These are phyloP conservation scores for Ambrosiella cleistominuta DNA, from an alignment of 2,329 filamentous ascomycete genomes.

Conservation along the genomic window DNA sequence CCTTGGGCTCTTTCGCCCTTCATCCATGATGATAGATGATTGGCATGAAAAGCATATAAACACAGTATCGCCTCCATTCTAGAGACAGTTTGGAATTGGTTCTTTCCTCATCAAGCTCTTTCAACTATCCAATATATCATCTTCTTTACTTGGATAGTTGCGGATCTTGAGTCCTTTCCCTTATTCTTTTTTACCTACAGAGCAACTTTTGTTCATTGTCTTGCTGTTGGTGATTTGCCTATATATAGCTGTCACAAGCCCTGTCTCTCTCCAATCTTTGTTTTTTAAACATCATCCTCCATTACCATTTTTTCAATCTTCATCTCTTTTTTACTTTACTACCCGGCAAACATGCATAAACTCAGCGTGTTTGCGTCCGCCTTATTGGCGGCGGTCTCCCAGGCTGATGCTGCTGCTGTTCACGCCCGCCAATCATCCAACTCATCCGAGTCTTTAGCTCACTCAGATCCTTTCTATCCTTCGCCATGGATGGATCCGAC, in stretches of 20 bases:
- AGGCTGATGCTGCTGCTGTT: constrained; percentile 3
- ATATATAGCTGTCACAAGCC: neutral
- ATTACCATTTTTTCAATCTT: neutral
- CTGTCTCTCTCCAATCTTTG: neutral
- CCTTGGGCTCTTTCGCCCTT: neutral
- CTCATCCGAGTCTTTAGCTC: constrained; percentile 17
- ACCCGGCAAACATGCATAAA: constrained; percentile 5
- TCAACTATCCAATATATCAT: neutral
- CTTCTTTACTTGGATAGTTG: neutral
- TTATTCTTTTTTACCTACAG: neutral
- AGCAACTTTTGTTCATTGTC: neutral
- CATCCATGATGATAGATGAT: neutral
- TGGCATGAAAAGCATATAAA: constrained; percentile 1
- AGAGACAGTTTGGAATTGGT: neutral
- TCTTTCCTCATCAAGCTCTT: constrained; percentile 1
- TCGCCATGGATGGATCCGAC: constrained; percentile 70
- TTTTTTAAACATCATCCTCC: neutral
- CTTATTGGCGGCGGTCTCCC: constrained; percentile 8
- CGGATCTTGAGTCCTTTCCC: neutral
- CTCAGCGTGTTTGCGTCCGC: constrained; percentile 11
- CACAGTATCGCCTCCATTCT: neutral
- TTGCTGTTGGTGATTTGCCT: neutral
- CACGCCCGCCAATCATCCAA: neutral
- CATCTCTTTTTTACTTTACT: neutral
- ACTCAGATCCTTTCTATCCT: constrained; percentile 52